Evolutionary conservation across 2,329 filamentous ascomycete species (phyloP).

Genomic region (Aspergillus luchuensis): DNA sequence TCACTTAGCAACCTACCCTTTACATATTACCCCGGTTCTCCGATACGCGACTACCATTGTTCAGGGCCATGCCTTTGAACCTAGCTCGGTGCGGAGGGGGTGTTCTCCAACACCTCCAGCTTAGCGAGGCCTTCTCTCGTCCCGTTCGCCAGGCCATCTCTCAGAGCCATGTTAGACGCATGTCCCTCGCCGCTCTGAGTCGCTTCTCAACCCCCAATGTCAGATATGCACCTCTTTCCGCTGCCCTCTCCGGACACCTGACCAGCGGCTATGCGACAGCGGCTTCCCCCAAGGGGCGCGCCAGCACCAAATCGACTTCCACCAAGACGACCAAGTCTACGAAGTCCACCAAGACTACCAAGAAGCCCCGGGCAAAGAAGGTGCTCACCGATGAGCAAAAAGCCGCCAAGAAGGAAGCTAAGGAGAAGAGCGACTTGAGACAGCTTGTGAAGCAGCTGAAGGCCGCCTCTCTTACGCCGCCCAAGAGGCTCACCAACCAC

Average conservation of each 20-base stretch:
- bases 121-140: slow-evolving; percentile 27
- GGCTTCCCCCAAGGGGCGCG: slow-evolving; percentile 34
- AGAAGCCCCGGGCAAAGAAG: slow-evolving; percentile 29
- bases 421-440: slow-evolving; percentile 32
- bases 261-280: slow-evolving; percentile 37
- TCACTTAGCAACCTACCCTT: not conserved
- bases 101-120: slow-evolving; percentile 33
- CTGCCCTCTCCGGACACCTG: slow-evolving; percentile 24
- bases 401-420: slow-evolving; percentile 30
- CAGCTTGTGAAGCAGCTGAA: slow-evolving; percentile 39
- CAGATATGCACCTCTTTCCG: slow-evolving; percentile 15
- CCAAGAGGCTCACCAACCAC: slow-evolving; percentile 37
- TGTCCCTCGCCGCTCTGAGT: slow-evolving; percentile 26
- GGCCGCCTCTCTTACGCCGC: slow-evolving; percentile 33
- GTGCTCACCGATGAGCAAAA: slow-evolving; percentile 34
- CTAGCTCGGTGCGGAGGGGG: slow-evolving; percentile 34
- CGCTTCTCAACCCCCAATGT: slow-evolving; percentile 17
- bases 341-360: slow-evolving; percentile 19
- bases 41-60: slow-evolving; percentile 7
- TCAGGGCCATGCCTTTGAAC: slow-evolving; percentile 34
- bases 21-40: not conserved
- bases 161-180: slow-evolving; percentile 30
- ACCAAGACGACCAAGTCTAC: slow-evolving; percentile 29
- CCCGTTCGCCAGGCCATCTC: slow-evolving; percentile 30
- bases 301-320: slow-evolving; percentile 17